phyloP scores from a whole-genome alignment of 2,329 filamentous ascomycete species.

The Cladophialophora yegresii region DNA sequence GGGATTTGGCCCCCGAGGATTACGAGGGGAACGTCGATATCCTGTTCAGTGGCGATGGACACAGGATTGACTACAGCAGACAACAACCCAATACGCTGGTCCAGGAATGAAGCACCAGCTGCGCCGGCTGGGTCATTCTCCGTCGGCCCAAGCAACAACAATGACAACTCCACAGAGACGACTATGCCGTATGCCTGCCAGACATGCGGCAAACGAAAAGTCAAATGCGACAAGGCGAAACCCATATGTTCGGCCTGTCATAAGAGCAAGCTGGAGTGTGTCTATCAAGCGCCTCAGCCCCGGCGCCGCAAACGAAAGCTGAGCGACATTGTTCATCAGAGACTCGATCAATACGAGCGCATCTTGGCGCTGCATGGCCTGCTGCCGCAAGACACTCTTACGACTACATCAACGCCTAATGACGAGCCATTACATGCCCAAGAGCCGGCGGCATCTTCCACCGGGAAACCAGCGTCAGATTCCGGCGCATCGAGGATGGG shows the following conservation, averaged over 20 bases:
- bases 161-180: background rate
- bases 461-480: background rate
- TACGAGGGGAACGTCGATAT: too few relatives aligned
- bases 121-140: background rate
- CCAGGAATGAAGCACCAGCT: background rate
- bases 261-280: slow-evolving; percentile 5
- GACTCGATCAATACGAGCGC: slow-evolving; percentile 4
- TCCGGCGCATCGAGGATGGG: background rate
- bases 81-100: background rate
- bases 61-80: too few relatives aligned
- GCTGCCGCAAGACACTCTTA: background rate
- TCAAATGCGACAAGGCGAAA: slow-evolving; percentile 7
- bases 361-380: slow-evolving; percentile 1
- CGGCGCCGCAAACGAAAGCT: slow-evolving; percentile 4
- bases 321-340: background rate
- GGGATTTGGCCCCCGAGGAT: too few relatives aligned
- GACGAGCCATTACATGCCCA: background rate
- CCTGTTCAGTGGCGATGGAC: too few relatives aligned
- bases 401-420: background rate
- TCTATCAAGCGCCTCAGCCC: slow-evolving; percentile 5
- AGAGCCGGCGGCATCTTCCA: background rate
- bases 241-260: background rate
- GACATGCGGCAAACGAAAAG: slow-evolving; percentile 1
- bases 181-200: slow-evolving; percentile 14
- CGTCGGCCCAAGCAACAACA: background rate